Evolutionary conservation across 225 moss, liverwort and hornwort species (phyloP), one percentile per base, ranked within the genome.

Genomic region (Pseudisothecium myosuroides): DNA sequence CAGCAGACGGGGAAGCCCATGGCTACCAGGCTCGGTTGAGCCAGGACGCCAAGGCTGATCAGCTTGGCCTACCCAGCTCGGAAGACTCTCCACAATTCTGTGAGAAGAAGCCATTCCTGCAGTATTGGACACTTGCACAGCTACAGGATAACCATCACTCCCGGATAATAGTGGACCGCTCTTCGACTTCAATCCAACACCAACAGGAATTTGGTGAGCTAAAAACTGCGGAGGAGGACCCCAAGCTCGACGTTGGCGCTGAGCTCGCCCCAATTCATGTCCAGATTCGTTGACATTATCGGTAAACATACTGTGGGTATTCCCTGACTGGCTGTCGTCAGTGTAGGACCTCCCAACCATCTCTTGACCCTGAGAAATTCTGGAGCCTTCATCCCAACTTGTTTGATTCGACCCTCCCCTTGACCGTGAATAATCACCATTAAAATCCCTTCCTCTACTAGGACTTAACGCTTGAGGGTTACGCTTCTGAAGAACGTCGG

Each of bases 41-140:
- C 91, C 93, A 34, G 91, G 93, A 88, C 93, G 94, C 87, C 96
- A 94, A 67, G 95, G 96, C 94, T 95, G 95, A 61, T 95, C 95
- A 20, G 94, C 92, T 55, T 94, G 93, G n/a, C 94, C 92, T 83
- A 91, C 91, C 98, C 96, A 98, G 61, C 92, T 95, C 52, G 95
- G 94, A 80, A 95, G 94, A 89, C 63, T 92, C 62, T 96, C 97
- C 65, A 87, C 90, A 86, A 90, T 82, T 81, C 94, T 94, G 52
- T 94, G 93, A 78, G 90, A 91, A 16, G 88, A n/a, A 80, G 85
- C 89, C 62, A 80, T 69, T 31, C 86, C 92, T 23, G 88, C 91
- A 90, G 47, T 36, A 56, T 65, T 90, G 36, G 80, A 60, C 60
- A 81, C 84, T 84, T 49, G 90, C 31, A 88, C 26, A 34, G 85